phyloP scores from a whole-genome alignment of 2,329 filamentous ascomycete species.

The Cryphonectria parasitica region DNA sequence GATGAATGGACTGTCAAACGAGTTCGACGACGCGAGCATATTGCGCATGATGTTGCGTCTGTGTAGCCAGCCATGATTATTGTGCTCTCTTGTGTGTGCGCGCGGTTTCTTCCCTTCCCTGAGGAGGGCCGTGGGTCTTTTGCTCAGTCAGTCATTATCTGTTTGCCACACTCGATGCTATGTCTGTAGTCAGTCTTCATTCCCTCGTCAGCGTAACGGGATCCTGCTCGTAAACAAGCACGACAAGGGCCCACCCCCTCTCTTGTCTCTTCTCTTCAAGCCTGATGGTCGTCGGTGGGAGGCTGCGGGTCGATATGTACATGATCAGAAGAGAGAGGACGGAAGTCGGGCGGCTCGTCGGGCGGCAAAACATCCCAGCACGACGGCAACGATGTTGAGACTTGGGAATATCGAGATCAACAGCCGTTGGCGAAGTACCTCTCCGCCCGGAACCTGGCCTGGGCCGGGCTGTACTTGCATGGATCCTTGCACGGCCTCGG shows the following conservation, averaged over 20 bases:
- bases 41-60: neutral
- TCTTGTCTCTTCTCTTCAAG: neutral
- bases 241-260: neutral
- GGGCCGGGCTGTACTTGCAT: neutral
- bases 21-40: neutral
- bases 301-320: slow-evolving; percentile 17
- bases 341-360: slow-evolving; percentile 18
- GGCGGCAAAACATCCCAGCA: slow-evolving; percentile 9
- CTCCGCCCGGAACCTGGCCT: neutral
- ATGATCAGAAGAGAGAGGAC: neutral
- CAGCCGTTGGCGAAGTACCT: slow-evolving; percentile 9
- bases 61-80: neutral
- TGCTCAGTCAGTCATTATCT: neutral
- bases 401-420: neutral
- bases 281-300: slow-evolving; percentile 12
- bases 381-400: slow-evolving; percentile 9
- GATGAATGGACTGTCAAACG: neutral
- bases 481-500: slow-evolving; percentile 4
- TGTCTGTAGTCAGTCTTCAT: neutral
- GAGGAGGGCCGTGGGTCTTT: neutral
- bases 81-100: neutral
- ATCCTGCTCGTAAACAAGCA: slow-evolving; percentile 1
- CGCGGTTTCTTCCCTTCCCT: neutral
- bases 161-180: neutral
- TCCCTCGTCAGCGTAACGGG: neutral